Evolutionary conservation across 164 flowering plant genomes (phyloP).

Genomic region (Platanus orientalis): DNA sequence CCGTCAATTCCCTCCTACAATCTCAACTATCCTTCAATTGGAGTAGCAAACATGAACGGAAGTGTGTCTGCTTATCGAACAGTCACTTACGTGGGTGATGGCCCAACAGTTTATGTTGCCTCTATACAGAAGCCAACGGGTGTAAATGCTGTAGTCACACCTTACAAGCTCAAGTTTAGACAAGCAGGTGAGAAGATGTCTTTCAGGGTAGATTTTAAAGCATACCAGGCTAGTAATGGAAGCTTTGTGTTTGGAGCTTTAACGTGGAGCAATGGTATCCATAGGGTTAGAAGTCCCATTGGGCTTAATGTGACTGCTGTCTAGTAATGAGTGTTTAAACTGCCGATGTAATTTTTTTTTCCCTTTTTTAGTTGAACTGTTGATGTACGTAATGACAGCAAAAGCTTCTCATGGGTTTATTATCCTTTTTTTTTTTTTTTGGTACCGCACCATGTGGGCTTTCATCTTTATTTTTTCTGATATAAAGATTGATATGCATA

Average conservation of each 20-base stretch:
- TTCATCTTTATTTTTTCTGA: too few species aligned
- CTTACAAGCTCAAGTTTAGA: constrained; percentile 36
- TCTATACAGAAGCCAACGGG: constrained; percentile 34
- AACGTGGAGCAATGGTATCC: constrained; percentile 44
- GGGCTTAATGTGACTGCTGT: too few species aligned
- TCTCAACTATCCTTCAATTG: constrained; percentile 63
- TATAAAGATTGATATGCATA: too few species aligned
- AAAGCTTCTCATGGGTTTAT: too few species aligned
- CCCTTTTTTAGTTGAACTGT: too few species aligned
- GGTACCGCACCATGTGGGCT: too few species aligned
- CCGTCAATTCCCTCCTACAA: constrained; percentile 29
- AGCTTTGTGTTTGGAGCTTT: constrained; percentile 49
- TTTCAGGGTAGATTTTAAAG: constrained; percentile 36
- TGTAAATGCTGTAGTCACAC: constrained; percentile 32
- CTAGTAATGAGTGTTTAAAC: constrained; percentile 2
- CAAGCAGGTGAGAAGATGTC: constrained; percentile 39
- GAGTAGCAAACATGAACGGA: constrained; percentile 43
- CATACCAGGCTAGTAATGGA: constrained; percentile 31
- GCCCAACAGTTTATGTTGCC: constrained; percentile 35
- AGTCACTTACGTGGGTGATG: too few species aligned
- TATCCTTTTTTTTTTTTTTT: too few species aligned
- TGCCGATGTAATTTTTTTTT: too few species aligned
- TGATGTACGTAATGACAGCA: too few species aligned
- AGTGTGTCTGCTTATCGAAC: constrained; percentile 39
- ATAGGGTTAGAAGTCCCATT: constrained; percentile 46